Conservation (phyloP, 768 basidiomycete genomes). For the Mycena latifolia region DNA sequence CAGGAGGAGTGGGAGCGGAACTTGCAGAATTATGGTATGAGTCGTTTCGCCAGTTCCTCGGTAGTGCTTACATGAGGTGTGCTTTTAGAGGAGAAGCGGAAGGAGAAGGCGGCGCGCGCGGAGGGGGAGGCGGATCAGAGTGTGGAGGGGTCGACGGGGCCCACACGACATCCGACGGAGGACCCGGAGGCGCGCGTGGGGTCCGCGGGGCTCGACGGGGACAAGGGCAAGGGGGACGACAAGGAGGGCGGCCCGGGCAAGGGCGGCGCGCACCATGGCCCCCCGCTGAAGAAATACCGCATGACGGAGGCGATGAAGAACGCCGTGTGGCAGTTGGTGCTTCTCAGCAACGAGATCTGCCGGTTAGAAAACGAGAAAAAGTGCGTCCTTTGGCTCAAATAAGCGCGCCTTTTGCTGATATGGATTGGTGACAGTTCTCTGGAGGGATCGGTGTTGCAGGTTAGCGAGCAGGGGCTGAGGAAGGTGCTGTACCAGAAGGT, state of each 20-base stretch:
- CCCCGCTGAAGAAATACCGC: conserved; percentile 82
- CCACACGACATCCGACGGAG: conserved; percentile 60
- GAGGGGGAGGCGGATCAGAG: conserved; percentile 34
- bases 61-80: too few species aligned
- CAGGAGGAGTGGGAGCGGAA: conserved; percentile 84
- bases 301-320: conserved; percentile 86
- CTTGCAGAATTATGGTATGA: conserved; percentile 75
- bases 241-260: conserved; percentile 45
- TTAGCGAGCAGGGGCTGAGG: conserved; percentile 85
- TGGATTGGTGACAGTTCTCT: conserved; percentile 53
- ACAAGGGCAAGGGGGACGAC: conserved; percentile 43
- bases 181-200: conserved; percentile 53
- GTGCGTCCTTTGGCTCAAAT: conserved; percentile 42
- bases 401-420: conserved; percentile 12
- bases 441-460: conserved; percentile 76
- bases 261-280: conserved; percentile 55
- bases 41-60: too few species aligned
- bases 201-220: conserved; percentile 32
- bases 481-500: conserved; percentile 88
- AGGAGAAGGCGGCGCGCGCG: conserved; percentile 47
- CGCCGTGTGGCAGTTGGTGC: conserved; percentile 84
- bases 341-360: conserved; percentile 87
- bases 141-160: conserved; percentile 51
- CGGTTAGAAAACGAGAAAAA: conserved; percentile 65
- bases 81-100: conserved; percentile 68